A percentile compares a stretch with the other conserved stretches of the same genome.
phyloP scores from a whole-genome alignment of 1,284 basidiomycete species.

The Leccinum fuscescens region DNA sequence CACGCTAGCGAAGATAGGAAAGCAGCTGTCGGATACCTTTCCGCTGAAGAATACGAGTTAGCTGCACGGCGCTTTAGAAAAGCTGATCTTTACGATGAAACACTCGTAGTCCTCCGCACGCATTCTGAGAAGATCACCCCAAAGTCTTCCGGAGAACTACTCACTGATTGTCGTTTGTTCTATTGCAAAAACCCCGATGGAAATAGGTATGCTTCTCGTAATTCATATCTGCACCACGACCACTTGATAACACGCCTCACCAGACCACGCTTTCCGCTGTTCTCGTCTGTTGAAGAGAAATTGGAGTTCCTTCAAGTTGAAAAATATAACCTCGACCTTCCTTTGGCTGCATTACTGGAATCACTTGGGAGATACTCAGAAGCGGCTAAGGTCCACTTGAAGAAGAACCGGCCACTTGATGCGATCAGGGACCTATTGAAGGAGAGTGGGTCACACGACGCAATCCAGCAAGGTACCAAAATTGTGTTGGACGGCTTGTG shows the following conservation, averaged over 20 bases:
- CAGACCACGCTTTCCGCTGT: constrained; percentile 52
- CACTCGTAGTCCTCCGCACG: constrained; percentile 42
- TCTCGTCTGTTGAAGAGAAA: constrained; percentile 47
- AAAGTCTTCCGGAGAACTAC: constrained; percentile 40
- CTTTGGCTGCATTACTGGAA: constrained; percentile 49
- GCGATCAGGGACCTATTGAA: constrained; percentile 49
- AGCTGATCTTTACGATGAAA: constrained; percentile 51
- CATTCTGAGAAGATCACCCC: constrained; percentile 29
- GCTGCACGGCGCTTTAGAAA: constrained; percentile 51
- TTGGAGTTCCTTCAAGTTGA: constrained; percentile 51
- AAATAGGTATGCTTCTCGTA: constrained; percentile 25
- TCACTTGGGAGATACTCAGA: constrained; percentile 44
- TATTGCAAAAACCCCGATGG: constrained; percentile 43
- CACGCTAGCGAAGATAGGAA: constrained; percentile 37
- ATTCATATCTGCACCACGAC: not conserved
- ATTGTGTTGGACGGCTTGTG: constrained; percentile 28
- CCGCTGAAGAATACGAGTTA: constrained; percentile 43
- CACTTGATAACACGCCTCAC: constrained; percentile 1
- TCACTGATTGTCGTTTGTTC: constrained; percentile 47
- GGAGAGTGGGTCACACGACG: constrained; percentile 29
- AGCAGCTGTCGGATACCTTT: constrained; percentile 48
- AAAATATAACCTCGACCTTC: constrained; percentile 51
- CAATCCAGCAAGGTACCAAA: constrained; percentile 33
- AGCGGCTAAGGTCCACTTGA: constrained; percentile 55
- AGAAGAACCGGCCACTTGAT: constrained; percentile 48